Conservation (phyloP, 805 yeast genomes). For the Saturnispora kantuleensis region DNA sequence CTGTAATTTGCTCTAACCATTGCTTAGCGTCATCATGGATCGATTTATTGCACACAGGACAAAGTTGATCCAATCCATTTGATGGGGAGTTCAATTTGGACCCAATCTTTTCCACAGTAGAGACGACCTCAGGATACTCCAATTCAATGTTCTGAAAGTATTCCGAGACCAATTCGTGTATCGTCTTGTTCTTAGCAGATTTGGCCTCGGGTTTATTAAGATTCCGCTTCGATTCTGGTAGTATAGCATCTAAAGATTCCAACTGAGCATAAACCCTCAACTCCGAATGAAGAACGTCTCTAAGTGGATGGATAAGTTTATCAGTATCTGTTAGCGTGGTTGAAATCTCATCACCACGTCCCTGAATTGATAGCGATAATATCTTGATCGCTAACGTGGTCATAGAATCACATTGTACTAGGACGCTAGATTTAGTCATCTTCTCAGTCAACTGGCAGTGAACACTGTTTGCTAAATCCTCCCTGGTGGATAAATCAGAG, state of each 20-base stretch:
- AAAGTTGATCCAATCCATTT: conserved; percentile 21
- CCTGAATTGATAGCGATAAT: conserved; percentile 73
- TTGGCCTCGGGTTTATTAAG: conserved; percentile 21
- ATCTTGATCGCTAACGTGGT: conserved; percentile 72
- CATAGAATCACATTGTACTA: conserved; percentile 71
- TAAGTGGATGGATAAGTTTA: conserved; percentile 52
- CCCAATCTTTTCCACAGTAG: conserved; percentile 88
- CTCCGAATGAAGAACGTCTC: conserved; percentile 68
- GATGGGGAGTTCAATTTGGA: conserved; percentile 54
- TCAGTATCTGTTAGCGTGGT: conserved; percentile 36
- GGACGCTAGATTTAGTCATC: conserved; percentile 39
- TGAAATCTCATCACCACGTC: conserved; percentile 68
- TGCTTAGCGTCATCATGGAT: conserved; percentile 48
- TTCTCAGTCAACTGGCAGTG: conserved; percentile 36
- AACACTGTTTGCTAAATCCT: conserved; percentile 48
- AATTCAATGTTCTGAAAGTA: conserved; percentile 66
- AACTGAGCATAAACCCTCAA: conserved; percentile 44
- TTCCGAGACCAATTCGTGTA: conserved; percentile 65
- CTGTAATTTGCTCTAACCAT: conserved; percentile 68
- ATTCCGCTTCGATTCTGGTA: conserved; percentile 11
- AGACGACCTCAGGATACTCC: conserved; percentile 79
- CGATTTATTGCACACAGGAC: conserved; percentile 47
- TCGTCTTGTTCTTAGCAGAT: conserved; percentile 64
- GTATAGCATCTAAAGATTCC: conserved; percentile 29
- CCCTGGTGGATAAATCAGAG: conserved; percentile 50